Conservation (phyloP, 208 protist species). For the Trypanosoma caninum region DNA sequence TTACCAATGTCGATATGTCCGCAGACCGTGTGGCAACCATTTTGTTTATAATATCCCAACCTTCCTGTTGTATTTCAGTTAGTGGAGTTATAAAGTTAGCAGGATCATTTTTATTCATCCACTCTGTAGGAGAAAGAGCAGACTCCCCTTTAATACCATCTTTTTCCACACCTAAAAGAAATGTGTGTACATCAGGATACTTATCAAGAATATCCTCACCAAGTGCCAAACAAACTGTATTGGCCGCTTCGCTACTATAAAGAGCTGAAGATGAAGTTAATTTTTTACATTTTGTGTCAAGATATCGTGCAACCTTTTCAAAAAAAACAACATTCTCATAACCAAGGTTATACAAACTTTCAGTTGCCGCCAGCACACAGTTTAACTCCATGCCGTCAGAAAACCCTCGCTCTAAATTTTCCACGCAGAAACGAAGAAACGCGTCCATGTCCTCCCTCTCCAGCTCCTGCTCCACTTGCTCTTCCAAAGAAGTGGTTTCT, state of each 20-base stretch:
- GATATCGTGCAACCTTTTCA: slow-evolving; percentile 45
- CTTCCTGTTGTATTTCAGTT: slow-evolving; percentile 54
- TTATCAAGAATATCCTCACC: slow-evolving; percentile 48
- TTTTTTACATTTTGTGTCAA: slow-evolving; percentile 31
- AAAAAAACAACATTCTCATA: slow-evolving; percentile 44
- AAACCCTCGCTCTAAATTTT: slow-evolving; percentile 44
- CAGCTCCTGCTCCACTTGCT: slow-evolving; percentile 20
- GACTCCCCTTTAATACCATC: slow-evolving; percentile 39
- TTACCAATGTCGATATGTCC: slow-evolving; percentile 32
- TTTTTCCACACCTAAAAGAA: slow-evolving; percentile 41
- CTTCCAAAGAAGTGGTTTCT: slow-evolving; percentile 19
- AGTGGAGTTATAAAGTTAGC: slow-evolving; percentile 47
- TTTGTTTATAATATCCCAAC: slow-evolving; percentile 59
- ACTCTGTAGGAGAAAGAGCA: slow-evolving; percentile 46
- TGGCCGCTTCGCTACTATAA: slow-evolving; percentile 43
- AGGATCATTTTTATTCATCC: slow-evolving; percentile 79
- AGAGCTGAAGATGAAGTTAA: slow-evolving; percentile 18
- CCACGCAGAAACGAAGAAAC: slow-evolving; percentile 51
- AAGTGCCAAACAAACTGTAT: slow-evolving; percentile 39
- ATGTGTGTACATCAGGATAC: slow-evolving; percentile 38
- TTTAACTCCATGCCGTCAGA: slow-evolving; percentile 41
- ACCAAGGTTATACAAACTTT: slow-evolving; percentile 48
- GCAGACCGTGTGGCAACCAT: slow-evolving; percentile 67
- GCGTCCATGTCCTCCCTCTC: slow-evolving; percentile 33
- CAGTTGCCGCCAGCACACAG: slow-evolving; percentile 41